Conservation (phyloP, 1,284 basidiomycete species). For the Heterobasidion parviporum region DNA sequence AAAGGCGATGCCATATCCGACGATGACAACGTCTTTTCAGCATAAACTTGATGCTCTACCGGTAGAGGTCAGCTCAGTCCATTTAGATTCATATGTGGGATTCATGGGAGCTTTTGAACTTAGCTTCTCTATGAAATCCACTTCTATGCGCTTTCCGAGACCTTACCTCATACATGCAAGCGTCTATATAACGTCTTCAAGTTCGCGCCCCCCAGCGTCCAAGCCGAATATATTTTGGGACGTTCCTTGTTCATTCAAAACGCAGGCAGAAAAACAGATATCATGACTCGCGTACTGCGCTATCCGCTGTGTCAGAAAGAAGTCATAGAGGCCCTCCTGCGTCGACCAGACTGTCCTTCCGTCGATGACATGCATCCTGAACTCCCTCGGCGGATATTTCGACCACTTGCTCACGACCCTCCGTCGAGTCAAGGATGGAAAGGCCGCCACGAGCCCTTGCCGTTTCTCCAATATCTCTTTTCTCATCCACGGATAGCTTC, state of each 20-base stretch:
- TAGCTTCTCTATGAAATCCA: slow-evolving; percentile 74
- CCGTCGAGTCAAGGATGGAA: slow-evolving; percentile 22
- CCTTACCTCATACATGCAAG: slow-evolving; percentile 48
- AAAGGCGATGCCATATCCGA: too few species aligned
- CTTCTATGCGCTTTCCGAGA: slow-evolving; percentile 50
- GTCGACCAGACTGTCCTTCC: slow-evolving; percentile 12
- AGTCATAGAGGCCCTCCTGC: slow-evolving; percentile 46
- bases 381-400: slow-evolving; percentile 59
- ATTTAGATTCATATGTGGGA: background rate
- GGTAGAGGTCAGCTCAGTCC: background rate
- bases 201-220: slow-evolving; percentile 40
- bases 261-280: slow-evolving; percentile 10
- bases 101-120: background rate
- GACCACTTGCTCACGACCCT: slow-evolving; percentile 27
- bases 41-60: background rate
- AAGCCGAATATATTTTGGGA: slow-evolving; percentile 51
- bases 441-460: slow-evolving; percentile 45
- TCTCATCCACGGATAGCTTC: slow-evolving; percentile 27
- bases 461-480: slow-evolving; percentile 53
- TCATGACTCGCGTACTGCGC: slow-evolving; percentile 44
- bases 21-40: background rate
- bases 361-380: slow-evolving; percentile 21
- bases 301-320: slow-evolving; percentile 56
- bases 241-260: slow-evolving; percentile 17
- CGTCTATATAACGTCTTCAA: slow-evolving; percentile 45